These are phyloP conservation scores for Eustoma russellianum DNA, from an alignment of 257 asterid species.

Conservation along the genomic window DNA sequence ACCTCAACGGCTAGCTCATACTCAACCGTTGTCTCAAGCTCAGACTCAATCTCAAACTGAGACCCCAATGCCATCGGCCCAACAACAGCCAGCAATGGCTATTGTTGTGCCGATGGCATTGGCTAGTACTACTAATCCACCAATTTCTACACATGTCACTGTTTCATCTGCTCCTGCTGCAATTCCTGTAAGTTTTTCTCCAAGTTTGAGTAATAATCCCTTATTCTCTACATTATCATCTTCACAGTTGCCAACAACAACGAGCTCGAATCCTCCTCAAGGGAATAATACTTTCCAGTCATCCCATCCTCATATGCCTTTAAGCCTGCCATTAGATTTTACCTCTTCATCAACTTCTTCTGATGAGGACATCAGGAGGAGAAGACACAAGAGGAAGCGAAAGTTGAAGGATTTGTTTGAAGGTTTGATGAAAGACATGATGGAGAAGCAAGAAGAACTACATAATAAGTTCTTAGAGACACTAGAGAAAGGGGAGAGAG, in stretches of 20 bases:
- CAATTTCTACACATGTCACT: constrained; percentile 29
- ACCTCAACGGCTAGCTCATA: constrained; percentile 19
- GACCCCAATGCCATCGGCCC: constrained; percentile 8
- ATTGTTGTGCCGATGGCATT: constrained; percentile 7
- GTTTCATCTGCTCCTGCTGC: constrained; percentile 51
- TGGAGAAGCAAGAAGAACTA: constrained; percentile 72
- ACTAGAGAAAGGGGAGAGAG: constrained; percentile 68
- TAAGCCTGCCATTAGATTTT: constrained; percentile 21
- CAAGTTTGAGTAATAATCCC: constrained; percentile 12
- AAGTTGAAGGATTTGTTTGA: constrained; percentile 77
- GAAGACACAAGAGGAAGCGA: constrained; percentile 56
- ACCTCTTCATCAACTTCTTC: constrained; percentile 76
- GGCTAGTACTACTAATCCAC: constrained; percentile 5
- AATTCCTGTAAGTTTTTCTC: constrained; percentile 20
- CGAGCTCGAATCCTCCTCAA: constrained; percentile 18
- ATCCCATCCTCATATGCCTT: constrained; percentile 10
- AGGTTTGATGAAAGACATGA: constrained; percentile 48
- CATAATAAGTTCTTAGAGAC: constrained; percentile 67
- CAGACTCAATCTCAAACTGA: too few relatives aligned
- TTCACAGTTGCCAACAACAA: constrained; percentile 10
- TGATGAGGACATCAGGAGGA: constrained; percentile 65
- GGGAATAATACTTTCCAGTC: constrained; percentile 3
- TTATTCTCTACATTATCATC: constrained; percentile 17
- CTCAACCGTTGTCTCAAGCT: too few relatives aligned
- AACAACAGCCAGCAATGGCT: constrained; percentile 14